Base-by-base conservation (phyloP, 257 asterid species). In the Verbena officinalis region DNA sequence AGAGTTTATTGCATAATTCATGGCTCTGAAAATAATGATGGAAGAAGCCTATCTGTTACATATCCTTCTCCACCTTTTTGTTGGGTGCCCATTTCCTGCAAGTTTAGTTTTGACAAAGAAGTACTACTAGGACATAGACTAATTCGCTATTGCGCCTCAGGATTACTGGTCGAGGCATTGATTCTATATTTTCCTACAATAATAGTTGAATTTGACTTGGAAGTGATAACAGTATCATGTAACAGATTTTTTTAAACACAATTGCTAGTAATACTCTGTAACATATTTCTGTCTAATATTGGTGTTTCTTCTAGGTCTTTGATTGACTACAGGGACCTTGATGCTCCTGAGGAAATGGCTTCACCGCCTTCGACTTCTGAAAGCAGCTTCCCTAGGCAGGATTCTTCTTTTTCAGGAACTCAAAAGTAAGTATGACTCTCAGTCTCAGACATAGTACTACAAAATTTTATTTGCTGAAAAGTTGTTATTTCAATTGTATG, bases 241-340 rank as follows among this genome's bases (percentile, higher is more conserved):
- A 39, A n/a, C 50, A 12, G 4, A 31, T 7, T 34, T 20, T 45
- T 40, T 44, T 43, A 30, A 44, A 54, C 51, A 30, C 51, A 10
- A 30, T 27, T 52, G 48, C 59, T n/a, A 65, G 69, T 63, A 53
- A 38, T 54, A 8, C 46, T 13, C 49, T 2, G 33, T 40, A 49
- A 45, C 62, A 20, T 38, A 15, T 59, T 30, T 58, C 53, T 36
- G 40, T 71, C 68, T 64, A 49, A 59, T 64, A 51, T 40, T 27
- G 45, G 65, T 58, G 74, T 63, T 61, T 46, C 55, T 62, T 79
- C 51, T 67, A 82, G 88, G 67, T 61, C 75, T 20, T 24, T 75
- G 43, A 72, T 82, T 58, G 70, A 79, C 75, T 82, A 79, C 48
- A 68, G 85, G 69, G 88, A 82, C 75, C 85, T 82, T 52, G 88